Percentiles rank a stretch among this genome's conserved stretches.
Evolutionary conservation across 169 alveolate species (phyloP).

Genomic region (Eimeria mitis): DNA sequence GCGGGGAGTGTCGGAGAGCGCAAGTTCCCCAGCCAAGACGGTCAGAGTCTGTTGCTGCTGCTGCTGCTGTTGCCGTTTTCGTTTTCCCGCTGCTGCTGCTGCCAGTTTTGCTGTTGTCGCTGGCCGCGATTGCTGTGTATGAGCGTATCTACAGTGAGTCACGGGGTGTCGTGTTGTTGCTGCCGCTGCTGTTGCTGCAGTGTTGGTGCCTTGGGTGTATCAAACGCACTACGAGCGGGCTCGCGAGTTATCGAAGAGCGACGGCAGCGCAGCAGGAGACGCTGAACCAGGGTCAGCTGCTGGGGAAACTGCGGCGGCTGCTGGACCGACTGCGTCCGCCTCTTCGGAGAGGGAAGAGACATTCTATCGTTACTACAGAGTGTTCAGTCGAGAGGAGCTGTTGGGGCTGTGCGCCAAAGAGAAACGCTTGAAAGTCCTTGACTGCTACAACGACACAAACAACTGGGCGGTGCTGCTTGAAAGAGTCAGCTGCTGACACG

Average conservation of each 20-base stretch:
- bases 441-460: constrained; percentile 83
- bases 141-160: neutral
- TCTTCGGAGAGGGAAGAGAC: constrained; percentile 40
- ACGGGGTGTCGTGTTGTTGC: neutral
- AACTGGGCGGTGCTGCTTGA: constrained; percentile 86
- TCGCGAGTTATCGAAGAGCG: constrained; percentile 74
- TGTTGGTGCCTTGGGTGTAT: constrained; percentile 93
- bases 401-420: constrained; percentile 88
- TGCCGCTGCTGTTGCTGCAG: constrained; percentile 15
- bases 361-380: constrained; percentile 95
- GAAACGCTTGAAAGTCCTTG: constrained; percentile 79
- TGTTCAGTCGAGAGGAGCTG: constrained; percentile 94
- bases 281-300: constrained; percentile 80
- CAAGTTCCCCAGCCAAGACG: constrained; percentile 93
- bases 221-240: constrained; percentile 91
- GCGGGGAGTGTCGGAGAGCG: constrained; percentile 89
- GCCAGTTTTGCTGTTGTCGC: neutral
- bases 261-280: constrained; percentile 59
- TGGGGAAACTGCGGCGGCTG: constrained; percentile 81
- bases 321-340: neutral
- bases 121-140: neutral
- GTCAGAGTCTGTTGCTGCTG: constrained; percentile 61
- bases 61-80: neutral
- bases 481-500: neutral
- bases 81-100: neutral